Conservation (phyloP, 371 early-diverging fungal genomes). For the Mortierella sp. region DNA sequence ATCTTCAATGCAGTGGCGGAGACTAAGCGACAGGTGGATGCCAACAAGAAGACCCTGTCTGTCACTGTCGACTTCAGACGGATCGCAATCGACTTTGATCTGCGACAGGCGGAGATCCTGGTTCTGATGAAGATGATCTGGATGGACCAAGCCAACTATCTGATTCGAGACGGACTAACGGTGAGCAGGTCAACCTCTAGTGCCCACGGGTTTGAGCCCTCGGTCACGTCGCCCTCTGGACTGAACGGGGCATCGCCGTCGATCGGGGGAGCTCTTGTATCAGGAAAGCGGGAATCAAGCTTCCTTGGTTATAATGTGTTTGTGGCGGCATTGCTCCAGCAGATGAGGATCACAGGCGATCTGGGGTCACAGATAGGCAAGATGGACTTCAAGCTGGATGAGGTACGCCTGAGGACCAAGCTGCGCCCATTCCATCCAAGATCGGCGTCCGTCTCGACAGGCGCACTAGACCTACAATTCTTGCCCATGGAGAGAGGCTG, state of each 20-base stretch:
- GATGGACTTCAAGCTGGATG: slow-evolving; percentile 61
- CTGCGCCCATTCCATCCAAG: slow-evolving; percentile 60
- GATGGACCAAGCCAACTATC: slow-evolving; percentile 65
- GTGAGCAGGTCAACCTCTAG: slow-evolving; percentile 35
- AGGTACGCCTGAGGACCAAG: slow-evolving; percentile 60
- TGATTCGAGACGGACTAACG: slow-evolving; percentile 50
- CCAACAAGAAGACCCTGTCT: slow-evolving; percentile 65
- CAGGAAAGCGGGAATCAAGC: slow-evolving; percentile 58
- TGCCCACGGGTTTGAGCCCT: slow-evolving; percentile 36
- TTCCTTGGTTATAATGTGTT: slow-evolving; percentile 58
- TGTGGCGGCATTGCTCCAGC: slow-evolving; percentile 61
- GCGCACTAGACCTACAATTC: slow-evolving; percentile 56
- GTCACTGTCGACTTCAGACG: slow-evolving; percentile 70
- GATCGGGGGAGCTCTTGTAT: background rate
- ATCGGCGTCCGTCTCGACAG: slow-evolving; percentile 57
- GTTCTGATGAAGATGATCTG: slow-evolving; percentile 77
- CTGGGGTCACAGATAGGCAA: slow-evolving; percentile 84
- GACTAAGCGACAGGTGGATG: slow-evolving; percentile 53
- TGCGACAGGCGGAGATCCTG: slow-evolving; percentile 84
- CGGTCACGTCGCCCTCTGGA: background rate
- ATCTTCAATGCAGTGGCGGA: slow-evolving; percentile 69
- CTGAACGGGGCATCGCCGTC: slow-evolving; percentile 1
- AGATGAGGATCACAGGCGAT: slow-evolving; percentile 70
- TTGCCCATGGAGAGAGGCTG: slow-evolving; percentile 40
- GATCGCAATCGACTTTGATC: slow-evolving; percentile 70